These are phyloP conservation scores for Aegilops bicornis DNA, from an alignment of 176 grass and related monocot species.

Conservation along the genomic window DNA sequence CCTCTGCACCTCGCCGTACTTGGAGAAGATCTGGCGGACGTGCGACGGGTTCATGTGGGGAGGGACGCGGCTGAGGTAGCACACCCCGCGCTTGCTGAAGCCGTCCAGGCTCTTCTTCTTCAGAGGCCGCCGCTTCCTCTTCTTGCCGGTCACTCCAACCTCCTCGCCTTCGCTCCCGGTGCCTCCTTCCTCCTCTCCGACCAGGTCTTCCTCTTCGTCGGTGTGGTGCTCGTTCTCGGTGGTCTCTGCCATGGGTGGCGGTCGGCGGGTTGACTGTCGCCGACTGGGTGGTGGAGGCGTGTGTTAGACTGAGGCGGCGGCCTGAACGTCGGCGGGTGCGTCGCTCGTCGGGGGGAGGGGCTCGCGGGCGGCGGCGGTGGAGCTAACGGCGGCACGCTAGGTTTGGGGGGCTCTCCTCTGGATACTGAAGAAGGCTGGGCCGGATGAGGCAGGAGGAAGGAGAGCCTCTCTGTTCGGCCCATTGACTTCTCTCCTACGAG, in stretches of 20 bases:
- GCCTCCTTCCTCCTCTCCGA: not conserved
- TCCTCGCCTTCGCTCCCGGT: conserved; percentile 22
- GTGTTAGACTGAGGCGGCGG: not conserved
- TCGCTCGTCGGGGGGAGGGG: not conserved
- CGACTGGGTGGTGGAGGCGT: not conserved
- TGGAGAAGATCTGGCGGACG: conserved; percentile 84
- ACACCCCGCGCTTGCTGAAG: conserved; percentile 65
- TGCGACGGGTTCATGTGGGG: conserved; percentile 93
- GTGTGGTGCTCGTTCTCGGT: conserved; percentile 8
- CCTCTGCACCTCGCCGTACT: conserved; percentile 78
- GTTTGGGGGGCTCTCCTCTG: no score
- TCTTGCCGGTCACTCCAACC: not conserved
- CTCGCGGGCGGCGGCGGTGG: not conserved
- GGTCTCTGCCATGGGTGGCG: conserved; percentile 20
- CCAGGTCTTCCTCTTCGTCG: conserved; percentile 27
- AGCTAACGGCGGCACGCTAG: not conserved
- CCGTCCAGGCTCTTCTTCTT: conserved; percentile 23
- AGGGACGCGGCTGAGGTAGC: conserved; percentile 89
- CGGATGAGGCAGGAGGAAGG: no score
- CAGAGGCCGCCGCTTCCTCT: conserved; percentile 33
- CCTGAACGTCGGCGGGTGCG: not conserved
- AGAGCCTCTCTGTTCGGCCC: no score
- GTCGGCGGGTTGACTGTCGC: not conserved
- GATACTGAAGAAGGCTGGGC: no score
- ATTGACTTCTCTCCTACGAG: not conserved